Evolutionary conservation across 768 basidiomycete species (phyloP), one percentile per base, ranked within the genome.

Genomic region (Postia placenta): DNA sequence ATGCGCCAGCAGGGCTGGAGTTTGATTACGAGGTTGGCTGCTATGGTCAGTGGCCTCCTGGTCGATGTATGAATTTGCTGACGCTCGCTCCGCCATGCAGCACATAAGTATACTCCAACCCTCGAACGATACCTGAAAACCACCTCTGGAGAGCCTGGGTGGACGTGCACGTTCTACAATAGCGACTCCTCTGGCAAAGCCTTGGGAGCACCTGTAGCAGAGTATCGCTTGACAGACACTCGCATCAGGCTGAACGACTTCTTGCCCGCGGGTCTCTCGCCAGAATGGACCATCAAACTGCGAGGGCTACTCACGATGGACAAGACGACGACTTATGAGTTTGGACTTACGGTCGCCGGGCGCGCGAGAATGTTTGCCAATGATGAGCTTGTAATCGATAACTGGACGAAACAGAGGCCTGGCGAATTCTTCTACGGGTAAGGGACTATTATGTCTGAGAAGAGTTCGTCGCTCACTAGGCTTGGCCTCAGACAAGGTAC

Each of bases 381-480:
- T 41, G 79, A 74, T 9, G 61, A 78, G 55, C 60, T 84, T 46
- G 68, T 74, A 15, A 78, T 87, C 40, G 84, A 87, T 59, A 86
- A 87, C 58, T 85, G 83, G 76, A 82, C 79, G 7, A 76, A 78
- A 54, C 83, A 85, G 63, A 72, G 72, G 2, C 78, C 76, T 0
- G 82, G 84, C 0, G 83, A 84, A 52, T 80, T 83, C 67, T 85
- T 83, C 65, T 84, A 84, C 54, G 80, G 79, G 74, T 77, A 50
- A n/a, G 73, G 61, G 17, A n/a, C n/a, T n/a, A n/a, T n/a, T n/a
- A n/a, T n/a, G n/a, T n/a, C n/a, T n/a, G n/a, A n/a, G n/a, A n/a
- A n/a, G n/a, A n/a, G n/a, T n/a, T n/a, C n/a, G n/a, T n/a, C n/a
- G n/a, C n/a, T n/a, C n/a, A n/a, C n/a, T n/a, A n/a, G n/a, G n/a